These are phyloP conservation scores for Metschnikowia peoriensis DNA, from an alignment of 805 yeast genomes.

Conservation along the genomic window DNA sequence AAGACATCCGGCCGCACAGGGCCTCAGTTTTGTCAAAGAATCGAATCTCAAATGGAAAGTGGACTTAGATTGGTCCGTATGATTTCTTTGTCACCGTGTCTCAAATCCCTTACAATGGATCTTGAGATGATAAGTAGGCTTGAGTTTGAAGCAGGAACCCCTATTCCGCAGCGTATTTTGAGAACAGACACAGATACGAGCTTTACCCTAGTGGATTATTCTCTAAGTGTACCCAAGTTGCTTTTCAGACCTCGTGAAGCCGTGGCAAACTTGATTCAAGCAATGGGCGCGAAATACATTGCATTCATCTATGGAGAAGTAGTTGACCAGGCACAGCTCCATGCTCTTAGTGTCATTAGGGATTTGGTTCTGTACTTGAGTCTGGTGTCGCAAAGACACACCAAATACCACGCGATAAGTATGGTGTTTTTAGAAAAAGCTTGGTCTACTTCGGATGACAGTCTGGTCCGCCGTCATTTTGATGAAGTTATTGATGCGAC, in stretches of 20 bases:
- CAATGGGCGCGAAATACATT: conserved; percentile 15
- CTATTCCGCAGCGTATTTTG: background rate
- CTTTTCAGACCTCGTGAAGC: conserved; percentile 13
- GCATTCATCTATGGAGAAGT: conserved; percentile 30
- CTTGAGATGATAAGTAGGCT: conserved; percentile 5
- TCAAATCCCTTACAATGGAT: conserved; percentile 17
- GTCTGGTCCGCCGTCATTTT: conserved; percentile 21
- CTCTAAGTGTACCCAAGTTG: conserved; percentile 17
- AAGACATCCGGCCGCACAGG: background rate
- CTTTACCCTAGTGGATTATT: conserved; percentile 23
- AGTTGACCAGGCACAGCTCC: conserved; percentile 24
- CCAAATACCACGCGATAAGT: background rate
- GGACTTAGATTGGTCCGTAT: conserved; percentile 5
- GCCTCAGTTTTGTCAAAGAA: background rate
- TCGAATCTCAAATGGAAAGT: background rate
- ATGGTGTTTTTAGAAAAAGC: conserved; percentile 24
- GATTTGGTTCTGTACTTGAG: conserved; percentile 19
- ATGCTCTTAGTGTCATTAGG: conserved; percentile 21
- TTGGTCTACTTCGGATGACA: conserved; percentile 33
- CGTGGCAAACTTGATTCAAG: conserved; percentile 14
- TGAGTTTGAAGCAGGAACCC: background rate
- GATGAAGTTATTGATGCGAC: conserved; percentile 1
- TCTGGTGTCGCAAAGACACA: background rate
- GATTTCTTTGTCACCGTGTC: conserved; percentile 2
- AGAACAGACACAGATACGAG: background rate